These are phyloP conservation scores for Fusarium sp. DNA, from an alignment of 2,329 filamentous ascomycete species.

Conservation along the genomic window DNA sequence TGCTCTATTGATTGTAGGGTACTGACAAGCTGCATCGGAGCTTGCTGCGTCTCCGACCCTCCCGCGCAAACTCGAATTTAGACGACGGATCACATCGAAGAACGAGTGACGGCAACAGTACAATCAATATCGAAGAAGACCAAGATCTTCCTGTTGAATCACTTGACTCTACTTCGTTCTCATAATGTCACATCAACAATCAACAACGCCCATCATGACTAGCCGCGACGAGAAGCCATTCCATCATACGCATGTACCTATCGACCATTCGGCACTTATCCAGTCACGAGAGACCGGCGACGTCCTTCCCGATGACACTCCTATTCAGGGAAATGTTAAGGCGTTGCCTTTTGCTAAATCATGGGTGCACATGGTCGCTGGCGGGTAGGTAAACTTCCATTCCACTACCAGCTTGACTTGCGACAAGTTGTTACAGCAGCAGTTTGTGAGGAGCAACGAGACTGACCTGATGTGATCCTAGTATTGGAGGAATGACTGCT, in stretches of 20 bases:
- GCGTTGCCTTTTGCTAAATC: constrained; percentile 75
- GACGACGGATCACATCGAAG: constrained; percentile 11
- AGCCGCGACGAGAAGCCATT: constrained; percentile 53
- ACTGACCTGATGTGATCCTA: constrained; percentile 55
- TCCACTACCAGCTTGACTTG: not conserved
- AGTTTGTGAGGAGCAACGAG: not conserved
- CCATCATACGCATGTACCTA: constrained; percentile 48
- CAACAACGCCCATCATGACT: constrained; percentile 46
- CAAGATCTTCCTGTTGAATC: not conserved
- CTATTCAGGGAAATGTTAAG: constrained; percentile 53
- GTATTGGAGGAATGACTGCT: constrained; percentile 89
- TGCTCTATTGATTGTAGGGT: constrained; percentile 1
- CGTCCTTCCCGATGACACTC: constrained; percentile 60
- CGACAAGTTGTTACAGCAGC: constrained; percentile 5
- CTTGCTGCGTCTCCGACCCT: constrained; percentile 9
- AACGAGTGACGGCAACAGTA: constrained; percentile 7
- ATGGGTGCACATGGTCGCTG: constrained; percentile 92
- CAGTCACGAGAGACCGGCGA: constrained; percentile 75
- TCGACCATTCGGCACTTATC: constrained; percentile 59
- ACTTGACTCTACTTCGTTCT: not conserved
- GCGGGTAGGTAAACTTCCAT: constrained; percentile 73
- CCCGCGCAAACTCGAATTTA: constrained; percentile 10
- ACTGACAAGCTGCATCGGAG: constrained; percentile 16
- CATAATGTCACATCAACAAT: constrained; percentile 53
- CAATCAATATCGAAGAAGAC: not conserved